Base-by-base conservation (phyloP, 225 moss, liverwort and hornwort species). In the Marchantia paleacea region DNA sequence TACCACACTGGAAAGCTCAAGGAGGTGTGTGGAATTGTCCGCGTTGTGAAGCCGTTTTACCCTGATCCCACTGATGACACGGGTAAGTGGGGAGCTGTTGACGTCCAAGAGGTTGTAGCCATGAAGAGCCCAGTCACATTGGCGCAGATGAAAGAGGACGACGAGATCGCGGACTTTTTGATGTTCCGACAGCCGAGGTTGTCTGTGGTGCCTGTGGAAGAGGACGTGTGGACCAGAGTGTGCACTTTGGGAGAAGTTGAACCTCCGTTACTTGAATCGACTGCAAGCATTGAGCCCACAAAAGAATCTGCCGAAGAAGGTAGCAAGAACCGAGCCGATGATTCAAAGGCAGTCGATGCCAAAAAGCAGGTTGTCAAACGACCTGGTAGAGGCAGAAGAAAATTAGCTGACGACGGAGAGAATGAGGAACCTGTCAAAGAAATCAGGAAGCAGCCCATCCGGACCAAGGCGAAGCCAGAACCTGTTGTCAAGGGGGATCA, bases 131-230 rank as follows among this genome's bases (percentile, higher is more conserved):
- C 92, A 12, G 97, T 97, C 8, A 86, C 93, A 25, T 73, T 97
- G 83, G 85, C 87, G 0, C 80, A 88, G 19, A 88, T 97, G 84
- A 92, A 80, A 81, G 78, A 74, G 3, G 92, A 93, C 13, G 85
- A 77, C 12, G 79, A 73, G 69, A 83, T 94, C 77, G 82, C 76
- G 12, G 92, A 88, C 26, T 97, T 93, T 85, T 78, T 89, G 52
- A 85, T 97, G 85, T 69, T 97, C 82, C 87, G 91, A 55, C 97
- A 97, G 88, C 89, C 94, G 10, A 89, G 97, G 75, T 88, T 97
- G 9, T 94, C 97, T 0, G 94, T 97, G 31, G 69, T 97, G 72
- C 94, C 97, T 8, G 94, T 97, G 4, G 80, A 87, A 6, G 89
- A 86, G 48, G 50, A 69, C 25, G 83, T 91, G 67, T 97, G 97